phyloP scores from a whole-genome alignment of 495 filamentous ascomycete genomes.

The Aspergillus campestris region DNA sequence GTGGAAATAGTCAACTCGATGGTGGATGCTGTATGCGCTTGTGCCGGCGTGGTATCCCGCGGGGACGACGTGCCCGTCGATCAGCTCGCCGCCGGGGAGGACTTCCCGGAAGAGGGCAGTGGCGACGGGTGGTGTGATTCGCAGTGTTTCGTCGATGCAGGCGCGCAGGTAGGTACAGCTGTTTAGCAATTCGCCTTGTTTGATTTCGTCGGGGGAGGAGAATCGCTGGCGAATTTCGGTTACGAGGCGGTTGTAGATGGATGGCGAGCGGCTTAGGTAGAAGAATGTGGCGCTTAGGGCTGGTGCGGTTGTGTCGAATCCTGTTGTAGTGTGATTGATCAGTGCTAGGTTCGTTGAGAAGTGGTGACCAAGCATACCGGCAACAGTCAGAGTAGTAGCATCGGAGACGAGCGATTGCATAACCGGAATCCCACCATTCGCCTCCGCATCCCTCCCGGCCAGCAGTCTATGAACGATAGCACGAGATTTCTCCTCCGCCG shows the following conservation, averaged over 20 bases:
- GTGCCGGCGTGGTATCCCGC: conserved; percentile 32
- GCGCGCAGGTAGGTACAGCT: conserved; percentile 17
- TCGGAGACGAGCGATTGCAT: too few relatives aligned
- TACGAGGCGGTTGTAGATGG: conserved; percentile 10
- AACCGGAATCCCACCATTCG: too few relatives aligned
- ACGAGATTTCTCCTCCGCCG: neutral
- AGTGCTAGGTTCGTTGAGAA: too few relatives aligned
- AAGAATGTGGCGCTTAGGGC: conserved; percentile 10
- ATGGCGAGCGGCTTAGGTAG: conserved; percentile 23
- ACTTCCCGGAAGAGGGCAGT: conserved; percentile 39
- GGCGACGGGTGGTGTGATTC: conserved; percentile 43
- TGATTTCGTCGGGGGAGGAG: conserved; percentile 15
- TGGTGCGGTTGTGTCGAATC: too few relatives aligned
- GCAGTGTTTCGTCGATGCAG: conserved; percentile 57
- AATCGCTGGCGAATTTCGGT: conserved; percentile 26
- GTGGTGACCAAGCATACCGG: too few relatives aligned
- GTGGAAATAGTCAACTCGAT: conserved; percentile 30
- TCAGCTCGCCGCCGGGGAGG: conserved; percentile 28
- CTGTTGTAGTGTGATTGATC: too few relatives aligned
- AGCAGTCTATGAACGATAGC: too few relatives aligned
- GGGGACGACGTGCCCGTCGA: conserved; percentile 34
- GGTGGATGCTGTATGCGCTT: conserved; percentile 37
- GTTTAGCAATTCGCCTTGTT: conserved; percentile 28
- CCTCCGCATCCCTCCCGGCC: too few relatives aligned
- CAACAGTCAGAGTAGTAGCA: too few relatives aligned